Evolutionary conservation across 2,329 filamentous ascomycete genomes (phyloP).

Genomic region (Dactylonectria macrodidyma): DNA sequence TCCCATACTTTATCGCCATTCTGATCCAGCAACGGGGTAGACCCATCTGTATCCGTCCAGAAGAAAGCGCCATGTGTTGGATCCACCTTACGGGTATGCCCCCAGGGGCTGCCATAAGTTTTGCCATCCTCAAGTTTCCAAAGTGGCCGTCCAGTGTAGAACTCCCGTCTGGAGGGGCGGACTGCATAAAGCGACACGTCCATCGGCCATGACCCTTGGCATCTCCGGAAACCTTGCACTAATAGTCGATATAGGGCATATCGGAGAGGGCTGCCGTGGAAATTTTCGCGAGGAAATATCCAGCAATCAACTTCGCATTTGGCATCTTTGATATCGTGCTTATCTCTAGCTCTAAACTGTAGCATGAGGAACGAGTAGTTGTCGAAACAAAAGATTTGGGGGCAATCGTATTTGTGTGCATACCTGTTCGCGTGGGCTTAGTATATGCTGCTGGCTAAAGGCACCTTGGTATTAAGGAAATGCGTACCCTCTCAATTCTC

Average conservation of each 20-base stretch:
- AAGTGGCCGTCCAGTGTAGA: slow-evolving; percentile 11
- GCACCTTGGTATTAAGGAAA: not conserved
- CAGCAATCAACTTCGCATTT: slow-evolving; percentile 21
- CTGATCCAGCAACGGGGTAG: slow-evolving; percentile 14
- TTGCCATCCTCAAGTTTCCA: slow-evolving; percentile 18
- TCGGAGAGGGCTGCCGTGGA: not conserved
- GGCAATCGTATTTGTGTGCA: slow-evolving; percentile 9
- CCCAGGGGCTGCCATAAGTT: slow-evolving; percentile 3
- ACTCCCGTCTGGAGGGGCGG: slow-evolving; percentile 1
- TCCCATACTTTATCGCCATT: slow-evolving; percentile 2
- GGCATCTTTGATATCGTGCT: slow-evolving; percentile 11
- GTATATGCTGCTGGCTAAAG: not conserved
- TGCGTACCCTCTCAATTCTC: slow-evolving; percentile 11
- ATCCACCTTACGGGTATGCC: slow-evolving; percentile 7
- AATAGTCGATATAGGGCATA: slow-evolving; percentile 16
- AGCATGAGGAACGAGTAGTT: slow-evolving; percentile 20
- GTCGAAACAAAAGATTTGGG: slow-evolving; percentile 15
- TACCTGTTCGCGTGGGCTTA: not conserved
- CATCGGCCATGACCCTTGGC: slow-evolving; percentile 1
- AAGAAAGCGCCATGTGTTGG: slow-evolving; percentile 9
- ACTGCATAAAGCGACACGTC: slow-evolving; percentile 11
- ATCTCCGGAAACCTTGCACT: slow-evolving; percentile 16
- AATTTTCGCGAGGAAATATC: slow-evolving; percentile 16
- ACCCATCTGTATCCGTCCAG: slow-evolving; percentile 10
- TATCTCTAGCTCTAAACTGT: slow-evolving; percentile 16